These are phyloP conservation scores for Thymus mandschuricus DNA, from an alignment of 257 asterid species.

Conservation along the genomic window DNA sequence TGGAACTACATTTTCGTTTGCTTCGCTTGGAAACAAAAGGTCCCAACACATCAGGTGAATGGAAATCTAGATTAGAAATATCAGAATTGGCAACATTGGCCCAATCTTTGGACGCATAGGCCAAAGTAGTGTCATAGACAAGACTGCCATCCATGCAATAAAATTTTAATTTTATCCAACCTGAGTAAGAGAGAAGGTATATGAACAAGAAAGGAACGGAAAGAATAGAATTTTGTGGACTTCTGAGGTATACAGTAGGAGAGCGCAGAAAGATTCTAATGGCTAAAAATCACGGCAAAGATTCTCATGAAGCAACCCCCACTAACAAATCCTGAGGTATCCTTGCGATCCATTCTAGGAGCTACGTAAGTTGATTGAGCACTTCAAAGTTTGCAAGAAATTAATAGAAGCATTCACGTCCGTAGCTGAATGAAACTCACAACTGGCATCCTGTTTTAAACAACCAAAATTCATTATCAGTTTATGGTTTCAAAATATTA, in stretches of 20 bases:
- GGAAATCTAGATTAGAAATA: conserved; percentile 34
- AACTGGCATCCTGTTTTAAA: conserved; percentile 43
- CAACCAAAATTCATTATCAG: conserved; percentile 18
- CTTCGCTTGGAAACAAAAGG: conserved; percentile 30
- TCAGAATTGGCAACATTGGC: conserved; percentile 29
- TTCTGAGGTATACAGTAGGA: conserved; percentile 27
- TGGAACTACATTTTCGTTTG: conserved; percentile 48
- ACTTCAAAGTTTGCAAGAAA: conserved; percentile 34
- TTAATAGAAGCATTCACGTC: conserved; percentile 15
- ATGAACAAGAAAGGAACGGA: conserved; percentile 25
- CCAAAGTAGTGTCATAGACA: conserved; percentile 34
- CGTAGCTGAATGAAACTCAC: conserved; percentile 14
- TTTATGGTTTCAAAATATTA: neutral
- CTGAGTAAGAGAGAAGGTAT: conserved; percentile 25
- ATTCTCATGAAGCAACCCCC: conserved; percentile 49
- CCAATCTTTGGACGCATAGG: conserved; percentile 35
- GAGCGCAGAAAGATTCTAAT: neutral
- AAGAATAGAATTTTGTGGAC: conserved; percentile 26
- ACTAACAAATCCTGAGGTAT: conserved; percentile 69
- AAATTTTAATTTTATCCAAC: conserved; percentile 32
- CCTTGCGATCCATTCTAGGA: conserved; percentile 57
- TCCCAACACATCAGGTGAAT: conserved; percentile 30
- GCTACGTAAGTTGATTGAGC: conserved; percentile 17
- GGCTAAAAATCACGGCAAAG: conserved; percentile 24
- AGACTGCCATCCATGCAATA: conserved; percentile 56